Base-by-base conservation (phyloP, 2,329 filamentous ascomycete genomes). In the Aquanectria penicillioides region DNA sequence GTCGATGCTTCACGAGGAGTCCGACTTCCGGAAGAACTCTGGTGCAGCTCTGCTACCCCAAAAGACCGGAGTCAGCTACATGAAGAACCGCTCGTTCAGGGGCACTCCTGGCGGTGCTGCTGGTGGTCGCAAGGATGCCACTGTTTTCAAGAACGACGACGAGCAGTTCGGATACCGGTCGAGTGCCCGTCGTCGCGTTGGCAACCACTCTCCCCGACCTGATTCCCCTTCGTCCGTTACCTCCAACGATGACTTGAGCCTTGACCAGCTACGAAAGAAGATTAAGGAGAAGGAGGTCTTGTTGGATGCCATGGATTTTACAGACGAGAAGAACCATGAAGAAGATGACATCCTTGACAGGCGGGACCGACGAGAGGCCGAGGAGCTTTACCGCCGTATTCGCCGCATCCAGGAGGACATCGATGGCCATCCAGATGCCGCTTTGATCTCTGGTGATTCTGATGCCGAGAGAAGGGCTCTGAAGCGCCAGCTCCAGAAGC, bases 61-160 rank as follows among this genome's bases (percentile, higher is more conserved):
- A 74, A 94, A 93, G 78, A 98, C 95, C 10, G 95, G 95, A n/a
- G 94, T 99, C 15, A 98, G 94, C 78, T 98, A 98, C 71, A 85
- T 98, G 69, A 99, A 99, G 78, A 94, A 87, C 53, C 94, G 97
- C 68, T 99, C 95, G 0, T 97, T 99, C 82, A 87, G 89, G 56
- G 86, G 87, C 13, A 82, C 82, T 20, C 83, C 83, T 23, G 83
- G 83, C 29, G 84, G 84, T 2, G 78, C 83, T 44, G 81, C 81
- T 38, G 80, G 80, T 38, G 86, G 85, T 31, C 90, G 94, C 44
- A 98, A 98, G 75, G 95, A 99, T 78, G 95, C 91, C 3, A 99
- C 95, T 0, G 91, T 98, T 3, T 99, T 94, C 78, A 94, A 96
- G 73, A 97, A 98, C 73, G 95, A 98, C 66, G 93, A 97, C 69